Evolutionary conservation across 495 filamentous ascomycete genomes (phyloP), one percentile per base, ranked within the genome.

Genomic region (Glarea lozoyensis): DNA sequence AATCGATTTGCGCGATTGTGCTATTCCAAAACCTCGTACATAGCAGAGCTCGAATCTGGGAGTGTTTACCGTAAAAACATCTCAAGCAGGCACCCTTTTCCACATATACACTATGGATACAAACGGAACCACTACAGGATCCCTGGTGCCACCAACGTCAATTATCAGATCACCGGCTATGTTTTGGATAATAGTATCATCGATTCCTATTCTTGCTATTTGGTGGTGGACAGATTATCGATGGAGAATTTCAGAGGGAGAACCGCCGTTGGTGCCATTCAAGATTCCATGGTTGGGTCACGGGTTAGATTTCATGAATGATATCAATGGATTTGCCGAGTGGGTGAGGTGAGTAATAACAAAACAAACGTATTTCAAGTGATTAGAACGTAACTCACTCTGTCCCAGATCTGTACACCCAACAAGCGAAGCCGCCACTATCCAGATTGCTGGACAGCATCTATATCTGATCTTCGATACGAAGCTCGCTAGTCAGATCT

Each of bases 381-480:
- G 7, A 5, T 22, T 12, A 9, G 12, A 22, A 11, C n/a, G 6
- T 22, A 6, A 12, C 35, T 37, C 3, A 37, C n/a, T 21, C 3
- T 5, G n/a, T 9, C 10, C 17, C 7, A 41, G 38, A 31, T 29
- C 38, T 16, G 11, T 41, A 19, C 38, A 41, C 13, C 38, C 38
- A 12, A 16, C 38, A 12, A 29, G 22, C 38, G 23, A 22, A 30
- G 38, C 38, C 16, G 38, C 38, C 2, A 41, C 38, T 13, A 25
- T 41, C 23, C 38, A 30, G 19, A 15, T 41, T 10, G 38, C 38
- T 17, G 38, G 38, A 12, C 38, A 41, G 21, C 38, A 41, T 18
- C 38, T 41, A 4, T 41, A 41, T 18, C 24, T 41, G 17, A 41
- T 41, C 23, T 41, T 41, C 20, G 38, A 41, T 12, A 29, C 23